Percentiles rank a stretch among this genome's conserved stretches.
phyloP scores from a whole-genome alignment of 306 rosid species.

The Chamaecrista fasciculata region DNA sequence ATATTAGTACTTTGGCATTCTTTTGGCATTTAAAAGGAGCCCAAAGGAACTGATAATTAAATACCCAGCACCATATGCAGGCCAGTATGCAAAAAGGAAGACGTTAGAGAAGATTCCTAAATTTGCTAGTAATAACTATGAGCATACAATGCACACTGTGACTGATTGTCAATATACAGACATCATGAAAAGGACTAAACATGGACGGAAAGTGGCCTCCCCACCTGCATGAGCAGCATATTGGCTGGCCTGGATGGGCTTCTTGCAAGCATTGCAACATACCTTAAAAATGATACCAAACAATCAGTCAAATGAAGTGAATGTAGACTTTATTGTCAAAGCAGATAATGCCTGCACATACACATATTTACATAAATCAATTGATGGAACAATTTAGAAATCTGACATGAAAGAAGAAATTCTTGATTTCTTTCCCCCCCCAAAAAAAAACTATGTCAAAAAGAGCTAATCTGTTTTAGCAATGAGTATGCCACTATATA shows the following conservation, averaged over 20 bases:
- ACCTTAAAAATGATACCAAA: constrained; percentile 61
- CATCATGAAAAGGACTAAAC: constrained; percentile 7
- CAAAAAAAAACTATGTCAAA: constrained; percentile 13
- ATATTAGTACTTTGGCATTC: constrained; percentile 21
- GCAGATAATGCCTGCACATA: constrained; percentile 28
- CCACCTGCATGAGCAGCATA: constrained; percentile 87
- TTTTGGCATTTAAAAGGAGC: constrained; percentile 14
- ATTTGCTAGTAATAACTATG: neutral
- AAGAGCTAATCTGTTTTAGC: neutral
- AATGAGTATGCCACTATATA: constrained; percentile 3
- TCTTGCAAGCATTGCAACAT: constrained; percentile 90
- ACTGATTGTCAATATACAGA: constrained; percentile 19
- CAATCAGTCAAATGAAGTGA: constrained; percentile 33
- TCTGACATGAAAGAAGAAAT: constrained; percentile 16
- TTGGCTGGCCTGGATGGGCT: constrained; percentile 80
- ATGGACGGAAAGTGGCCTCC: constrained; percentile 23
- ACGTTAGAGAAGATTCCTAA: neutral
- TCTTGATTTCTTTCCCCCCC: no score
- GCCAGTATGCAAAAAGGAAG: neutral
- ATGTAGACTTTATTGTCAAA: constrained; percentile 11
- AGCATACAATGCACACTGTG: neutral
- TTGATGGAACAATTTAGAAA: constrained; percentile 8
- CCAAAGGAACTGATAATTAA: constrained; percentile 3
- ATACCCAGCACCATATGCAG: constrained; percentile 7
- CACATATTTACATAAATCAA: constrained; percentile 13